Evolutionary conservation across 495 filamentous ascomycete genomes (phyloP), one percentile per base, ranked within the genome.

Genomic region (Daldinia childiae): DNA sequence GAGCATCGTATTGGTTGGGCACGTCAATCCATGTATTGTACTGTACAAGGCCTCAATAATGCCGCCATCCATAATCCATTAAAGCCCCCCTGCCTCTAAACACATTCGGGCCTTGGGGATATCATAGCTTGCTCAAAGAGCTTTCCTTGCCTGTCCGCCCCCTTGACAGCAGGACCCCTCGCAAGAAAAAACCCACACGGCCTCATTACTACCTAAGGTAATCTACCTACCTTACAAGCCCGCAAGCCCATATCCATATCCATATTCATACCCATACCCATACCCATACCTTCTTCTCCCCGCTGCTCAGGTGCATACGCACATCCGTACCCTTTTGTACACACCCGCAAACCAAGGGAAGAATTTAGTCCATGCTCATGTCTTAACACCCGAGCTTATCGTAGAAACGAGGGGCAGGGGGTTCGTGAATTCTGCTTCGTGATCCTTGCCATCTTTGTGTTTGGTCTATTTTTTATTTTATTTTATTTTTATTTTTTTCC

Each of bases 1-100:
- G 45, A 62, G 57, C 32, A 65, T 58, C 55, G 62, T 48, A 73
- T 68, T 73, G 70, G 70, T 66, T 65, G 65, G 65, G 61, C 43
- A 73, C 58, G 65, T 50, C 57, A 56, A 73, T 66, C 70, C 69
- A 73, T 73, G 70, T 69, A 73, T 51, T 64, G 60, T 69, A 69
- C 54, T 27, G 36, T 64, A 64, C 58, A 58, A 54, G 70, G 65
- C 64, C 55, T 68, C 38, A 64, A 51, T 61, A 61, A 65, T 68
- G 64, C 70, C 61, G 64, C 64, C 65, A 73, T 73, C 70, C 69
- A 64, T 72, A 45, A 66, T 67, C 69, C 56, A 48, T 62, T 29
- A 48, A 67, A 50, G 14, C 24, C 69, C 64, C 64, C 64, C 69
- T 62, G 69, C 64, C 64, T 60, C 64, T 64, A 38, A 43, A 43